Percentiles rank a stretch among this genome's conserved stretches.
phyloP scores from a whole-genome alignment of 208 protist species.

The Entamoeba nuttalli region DNA sequence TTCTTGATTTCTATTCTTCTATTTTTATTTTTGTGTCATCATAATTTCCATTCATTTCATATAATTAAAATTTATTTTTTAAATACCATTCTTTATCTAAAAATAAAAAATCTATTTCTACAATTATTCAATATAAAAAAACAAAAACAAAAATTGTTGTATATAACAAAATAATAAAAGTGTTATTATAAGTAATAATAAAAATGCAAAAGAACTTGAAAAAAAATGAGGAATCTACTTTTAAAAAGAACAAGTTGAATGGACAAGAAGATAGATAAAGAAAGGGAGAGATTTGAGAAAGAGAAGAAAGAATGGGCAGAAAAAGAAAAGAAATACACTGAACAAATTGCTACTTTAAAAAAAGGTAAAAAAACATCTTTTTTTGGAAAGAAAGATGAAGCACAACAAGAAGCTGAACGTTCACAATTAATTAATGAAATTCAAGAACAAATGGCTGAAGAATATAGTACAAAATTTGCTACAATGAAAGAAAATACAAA shows the following conservation, averaged over 20 bases:
- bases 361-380: not conserved
- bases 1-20: too few species aligned
- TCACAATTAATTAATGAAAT: not conserved
- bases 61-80: too few species aligned
- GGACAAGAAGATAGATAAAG: not conserved
- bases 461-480: not conserved
- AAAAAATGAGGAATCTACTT: too few species aligned
- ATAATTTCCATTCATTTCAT: too few species aligned
- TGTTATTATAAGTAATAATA: too few species aligned
- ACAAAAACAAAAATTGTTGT: too few species aligned
- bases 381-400: not conserved
- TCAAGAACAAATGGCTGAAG: not conserved
- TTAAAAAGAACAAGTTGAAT: not conserved
- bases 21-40: too few species aligned
- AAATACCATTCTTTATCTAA: too few species aligned
- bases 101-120: too few species aligned
- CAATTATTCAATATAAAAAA: too few species aligned
- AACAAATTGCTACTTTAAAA: not conserved
- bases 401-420: not conserved
- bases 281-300: not conserved
- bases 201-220: too few species aligned
- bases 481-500: not conserved
- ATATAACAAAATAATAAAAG: too few species aligned
- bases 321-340: not conserved
- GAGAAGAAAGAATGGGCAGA: not conserved